Evolutionary conservation across 352 stramenopile species (phyloP).

Genomic region (Pythium coloratum): DNA sequence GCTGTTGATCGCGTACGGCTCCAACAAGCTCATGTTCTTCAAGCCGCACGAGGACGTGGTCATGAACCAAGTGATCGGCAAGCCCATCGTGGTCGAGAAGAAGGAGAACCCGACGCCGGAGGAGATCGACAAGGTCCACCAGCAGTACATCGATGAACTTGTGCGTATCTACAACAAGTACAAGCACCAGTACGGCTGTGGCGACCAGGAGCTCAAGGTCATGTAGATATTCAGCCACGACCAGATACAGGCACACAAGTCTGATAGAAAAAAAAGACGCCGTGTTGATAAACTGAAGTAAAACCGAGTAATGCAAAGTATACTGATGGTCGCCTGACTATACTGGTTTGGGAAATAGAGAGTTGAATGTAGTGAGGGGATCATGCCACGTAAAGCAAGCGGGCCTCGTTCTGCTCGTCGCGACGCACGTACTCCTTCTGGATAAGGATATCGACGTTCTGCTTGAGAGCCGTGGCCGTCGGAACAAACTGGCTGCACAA

Average conservation of each 20-base stretch:
- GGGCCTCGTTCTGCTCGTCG: conserved; percentile 56
- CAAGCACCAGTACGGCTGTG: conserved; percentile 75
- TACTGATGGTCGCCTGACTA: neutral
- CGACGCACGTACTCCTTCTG: conserved; percentile 83
- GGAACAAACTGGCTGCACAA: conserved; percentile 77
- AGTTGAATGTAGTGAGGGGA: neutral
- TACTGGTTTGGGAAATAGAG: neutral
- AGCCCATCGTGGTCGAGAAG: conserved; percentile 68
- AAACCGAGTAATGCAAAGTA: neutral
- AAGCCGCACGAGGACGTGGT: conserved; percentile 54
- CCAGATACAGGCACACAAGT: neutral
- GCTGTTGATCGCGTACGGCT: conserved; percentile 59
- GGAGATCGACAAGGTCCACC: conserved; percentile 68
- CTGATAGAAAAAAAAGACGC: neutral
- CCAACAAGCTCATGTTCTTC: conserved; percentile 58
- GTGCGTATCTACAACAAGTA: conserved; percentile 83
- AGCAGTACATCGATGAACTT: conserved; percentile 66
- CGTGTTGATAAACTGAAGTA: neutral
- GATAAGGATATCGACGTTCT: conserved; percentile 83
- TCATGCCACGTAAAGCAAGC: conserved; percentile 75
- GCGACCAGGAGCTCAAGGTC: conserved; percentile 53
- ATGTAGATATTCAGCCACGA: conserved; percentile 31
- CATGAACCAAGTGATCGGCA: conserved; percentile 74
- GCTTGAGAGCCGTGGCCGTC: conserved; percentile 53
- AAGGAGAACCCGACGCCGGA: conserved; percentile 54